Conservation (phyloP, 2,329 filamentous ascomycete species). For the Alternaria brassicicola region DNA sequence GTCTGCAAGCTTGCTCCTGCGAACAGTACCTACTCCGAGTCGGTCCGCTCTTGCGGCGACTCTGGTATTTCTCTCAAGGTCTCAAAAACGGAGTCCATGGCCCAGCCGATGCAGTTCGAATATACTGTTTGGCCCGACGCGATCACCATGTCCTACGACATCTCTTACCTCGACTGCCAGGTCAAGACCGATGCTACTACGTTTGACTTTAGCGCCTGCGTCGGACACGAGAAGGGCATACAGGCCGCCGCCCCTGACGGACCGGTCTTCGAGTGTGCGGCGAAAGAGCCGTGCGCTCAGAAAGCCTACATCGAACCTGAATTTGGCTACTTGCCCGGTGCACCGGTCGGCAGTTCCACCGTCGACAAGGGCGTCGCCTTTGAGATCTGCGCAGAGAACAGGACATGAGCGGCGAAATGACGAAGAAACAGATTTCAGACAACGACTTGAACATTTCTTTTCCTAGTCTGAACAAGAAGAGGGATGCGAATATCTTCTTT, state of each 20-base stretch:
- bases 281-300: conserved; percentile 12
- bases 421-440: neutral
- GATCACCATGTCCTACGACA: conserved; percentile 19
- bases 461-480: neutral
- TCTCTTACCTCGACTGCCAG: conserved; percentile 25
- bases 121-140: conserved; percentile 18
- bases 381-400: conserved; percentile 22
- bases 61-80: conserved; percentile 22
- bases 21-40: conserved; percentile 14
- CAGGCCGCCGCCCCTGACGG: conserved; percentile 15
- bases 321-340: conserved; percentile 13
- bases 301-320: conserved; percentile 18
- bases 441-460: neutral
- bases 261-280: conserved; percentile 9
- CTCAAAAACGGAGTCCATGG: conserved; percentile 5
- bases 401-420: neutral
- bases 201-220: conserved; percentile 13
- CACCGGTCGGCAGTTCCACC: conserved; percentile 17
- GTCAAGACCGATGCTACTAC: conserved; percentile 8
- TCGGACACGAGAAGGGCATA: conserved; percentile 21
- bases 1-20: conserved; percentile 3
- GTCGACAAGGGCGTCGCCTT: conserved; percentile 18
- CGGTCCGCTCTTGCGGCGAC: conserved; percentile 6
- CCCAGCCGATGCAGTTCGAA: conserved; percentile 22
- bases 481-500: neutral